Evolutionary conservation across 2,329 filamentous ascomycete species (phyloP).

Genomic region (Phaeosphaeria sp.): DNA sequence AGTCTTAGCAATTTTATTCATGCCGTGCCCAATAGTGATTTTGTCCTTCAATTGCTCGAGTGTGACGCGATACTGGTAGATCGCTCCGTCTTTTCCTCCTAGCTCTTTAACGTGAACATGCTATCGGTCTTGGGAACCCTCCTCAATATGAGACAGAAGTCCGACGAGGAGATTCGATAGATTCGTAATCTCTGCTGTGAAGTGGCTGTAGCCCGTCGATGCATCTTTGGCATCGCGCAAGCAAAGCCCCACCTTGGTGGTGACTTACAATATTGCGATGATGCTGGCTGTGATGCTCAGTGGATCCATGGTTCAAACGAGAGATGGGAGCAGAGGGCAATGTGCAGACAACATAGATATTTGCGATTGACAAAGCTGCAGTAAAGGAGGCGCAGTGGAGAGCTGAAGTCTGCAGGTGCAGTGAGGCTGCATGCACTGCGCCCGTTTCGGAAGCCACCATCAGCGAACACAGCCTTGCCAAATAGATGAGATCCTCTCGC

Average conservation of each 20-base stretch:
- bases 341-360: neutral
- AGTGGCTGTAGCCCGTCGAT: conserved; percentile 1
- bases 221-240: conserved; percentile 27
- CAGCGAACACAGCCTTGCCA: neutral
- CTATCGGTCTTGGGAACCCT: neutral
- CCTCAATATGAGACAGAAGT: neutral
- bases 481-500: too few species aligned
- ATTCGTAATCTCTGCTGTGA: neutral
- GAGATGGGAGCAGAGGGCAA: too few species aligned
- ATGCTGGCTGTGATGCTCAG: conserved; percentile 22
- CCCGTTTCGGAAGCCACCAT: neutral
- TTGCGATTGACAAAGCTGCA: neutral
- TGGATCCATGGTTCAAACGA: neutral
- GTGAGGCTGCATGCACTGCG: neutral
- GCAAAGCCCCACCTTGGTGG: conserved; percentile 23
- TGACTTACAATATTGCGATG: conserved; percentile 30
- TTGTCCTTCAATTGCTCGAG: conserved; percentile 32
- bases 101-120: neutral
- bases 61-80: conserved; percentile 19
- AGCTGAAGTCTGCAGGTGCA: neutral
- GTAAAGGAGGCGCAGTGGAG: neutral
- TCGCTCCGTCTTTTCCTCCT: neutral
- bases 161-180: neutral
- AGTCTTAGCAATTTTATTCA: conserved; percentile 11
- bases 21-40: conserved; percentile 19